Conservation (phyloP, 2,329 filamentous ascomycete species). For the Cladophialophora chaetospira region DNA sequence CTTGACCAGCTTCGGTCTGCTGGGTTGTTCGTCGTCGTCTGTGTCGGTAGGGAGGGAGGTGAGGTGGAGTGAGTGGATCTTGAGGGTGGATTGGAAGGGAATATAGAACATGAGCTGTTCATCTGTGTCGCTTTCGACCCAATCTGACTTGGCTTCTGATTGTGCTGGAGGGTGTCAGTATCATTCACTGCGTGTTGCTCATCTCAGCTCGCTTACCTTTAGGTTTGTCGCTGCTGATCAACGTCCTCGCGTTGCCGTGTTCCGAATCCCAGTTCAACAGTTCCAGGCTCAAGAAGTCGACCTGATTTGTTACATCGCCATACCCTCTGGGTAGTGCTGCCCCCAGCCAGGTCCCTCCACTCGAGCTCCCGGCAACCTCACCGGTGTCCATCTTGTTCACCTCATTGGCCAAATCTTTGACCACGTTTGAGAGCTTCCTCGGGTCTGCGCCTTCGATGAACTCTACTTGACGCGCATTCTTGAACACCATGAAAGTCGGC, state of each 20-base stretch:
- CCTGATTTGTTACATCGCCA: constrained; percentile 75
- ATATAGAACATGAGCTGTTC: constrained; percentile 93
- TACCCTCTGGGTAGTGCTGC: constrained; percentile 78
- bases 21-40: constrained; percentile 67
- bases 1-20: constrained; percentile 79
- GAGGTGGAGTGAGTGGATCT: constrained; percentile 83
- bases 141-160: constrained; percentile 65
- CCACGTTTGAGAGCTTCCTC: constrained; percentile 66
- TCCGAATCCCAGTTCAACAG: constrained; percentile 83
- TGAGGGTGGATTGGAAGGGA: constrained; percentile 83
- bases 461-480: constrained; percentile 66
- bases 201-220: constrained; percentile 50
- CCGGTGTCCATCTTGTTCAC: constrained; percentile 51
- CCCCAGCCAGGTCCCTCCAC: constrained; percentile 67
- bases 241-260: constrained; percentile 68
- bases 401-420: constrained; percentile 71
- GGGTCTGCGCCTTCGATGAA: constrained; percentile 75
- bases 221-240: constrained; percentile 73
- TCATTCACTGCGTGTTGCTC: constrained; percentile 69
- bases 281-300: constrained; percentile 79
- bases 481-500: constrained; percentile 91
- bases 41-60: constrained; percentile 70
- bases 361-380: constrained; percentile 45
- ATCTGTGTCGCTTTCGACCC: constrained; percentile 94
- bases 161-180: constrained; percentile 65